Base-by-base conservation (phyloP, 108 stramenopile species). In the Nitzschia inconspicua region DNA sequence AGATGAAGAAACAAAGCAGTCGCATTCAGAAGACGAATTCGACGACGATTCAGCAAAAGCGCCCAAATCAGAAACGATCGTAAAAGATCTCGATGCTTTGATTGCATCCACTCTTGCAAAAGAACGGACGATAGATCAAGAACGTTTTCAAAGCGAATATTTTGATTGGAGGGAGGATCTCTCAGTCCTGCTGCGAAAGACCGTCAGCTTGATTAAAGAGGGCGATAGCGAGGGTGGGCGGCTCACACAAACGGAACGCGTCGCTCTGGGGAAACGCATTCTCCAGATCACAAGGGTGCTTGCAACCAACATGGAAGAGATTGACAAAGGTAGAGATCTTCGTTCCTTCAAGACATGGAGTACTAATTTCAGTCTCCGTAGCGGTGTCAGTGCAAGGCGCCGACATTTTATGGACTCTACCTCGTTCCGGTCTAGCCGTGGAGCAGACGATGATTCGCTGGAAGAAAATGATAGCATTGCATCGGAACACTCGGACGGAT, bases 281-380 rank as follows among this genome's bases (percentile, higher is more conserved):
- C 69, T 87, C 62, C 19, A 37, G 2, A 64, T 82, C 34, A 77
- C 86, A 8, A 82, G 74, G 37, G 65, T 43, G 11, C 56, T 91
- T 1, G 63, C 67, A 1, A 47, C 60, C 1, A 63, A 26, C 42
- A 66, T 85, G 27, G 89, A 90, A 67, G 66, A 60, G 14, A 57
- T 83, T 54, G 89, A 86, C 44, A 72, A 77, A 35, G 82, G 87
- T 18, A 63, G 68, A 18, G 75, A 82, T 30, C n/a, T 60, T 10
- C 61, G 76, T 46, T 73, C 88, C 14, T 76, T 80, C 41, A 79
- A 78, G 20, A 66, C 54, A 2, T 86, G 80, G 77, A 78, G 71
- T 14, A 76, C 83, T 11, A 80, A 77, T 23, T 63, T 78, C 9
- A 77, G 68, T 63, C 46, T 84, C 11, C 72, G 78, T 34, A 90